phyloP scores from a whole-genome alignment of 805 yeast genomes.

The Tetrapisispora phaffii region DNA sequence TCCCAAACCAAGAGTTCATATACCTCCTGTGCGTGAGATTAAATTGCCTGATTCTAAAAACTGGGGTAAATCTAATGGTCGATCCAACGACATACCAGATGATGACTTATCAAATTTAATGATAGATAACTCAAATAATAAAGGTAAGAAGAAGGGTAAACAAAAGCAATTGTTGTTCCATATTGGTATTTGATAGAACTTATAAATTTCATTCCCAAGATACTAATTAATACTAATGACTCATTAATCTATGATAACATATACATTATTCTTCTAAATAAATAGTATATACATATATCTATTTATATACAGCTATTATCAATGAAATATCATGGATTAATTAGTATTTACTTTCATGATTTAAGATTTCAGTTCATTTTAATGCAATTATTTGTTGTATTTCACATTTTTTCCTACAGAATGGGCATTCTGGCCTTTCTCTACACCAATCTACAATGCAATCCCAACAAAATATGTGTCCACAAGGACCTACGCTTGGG shows the following conservation, averaged over 20 bases:
- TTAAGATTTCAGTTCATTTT: not conserved
- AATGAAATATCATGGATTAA: not conserved
- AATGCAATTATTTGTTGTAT: conserved; percentile 42
- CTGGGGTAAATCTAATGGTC: conserved; percentile 23
- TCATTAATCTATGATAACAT: not conserved
- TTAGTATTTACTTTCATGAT: not conserved
- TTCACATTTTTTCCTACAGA: conserved; percentile 62
- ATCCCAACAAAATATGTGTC: conserved; percentile 88
- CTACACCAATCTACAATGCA: conserved; percentile 86
- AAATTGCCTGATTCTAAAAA: conserved; percentile 29
- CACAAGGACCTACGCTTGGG: conserved; percentile 84
- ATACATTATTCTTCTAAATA: too few species aligned
- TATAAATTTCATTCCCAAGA: not conserved
- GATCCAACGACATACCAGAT: not conserved
- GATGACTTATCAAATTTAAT: conserved; percentile 8
- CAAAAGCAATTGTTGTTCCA: conserved; percentile 47
- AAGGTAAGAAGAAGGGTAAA: conserved; percentile 32
- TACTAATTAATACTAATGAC: not conserved
- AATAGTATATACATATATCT: too few species aligned
- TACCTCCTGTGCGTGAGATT: conserved; percentile 50
- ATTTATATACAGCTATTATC: too few species aligned
- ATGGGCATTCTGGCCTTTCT: conserved; percentile 82
- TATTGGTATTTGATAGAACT: conserved; percentile 36
- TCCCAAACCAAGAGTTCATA: conserved; percentile 24
- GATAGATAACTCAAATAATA: conserved; percentile 7